A percentile compares a stretch with the other conserved stretches of the same genome.
These are phyloP conservation scores for Cercospora sp. DNA, from an alignment of 2,329 filamentous ascomycete genomes.

Conservation along the genomic window DNA sequence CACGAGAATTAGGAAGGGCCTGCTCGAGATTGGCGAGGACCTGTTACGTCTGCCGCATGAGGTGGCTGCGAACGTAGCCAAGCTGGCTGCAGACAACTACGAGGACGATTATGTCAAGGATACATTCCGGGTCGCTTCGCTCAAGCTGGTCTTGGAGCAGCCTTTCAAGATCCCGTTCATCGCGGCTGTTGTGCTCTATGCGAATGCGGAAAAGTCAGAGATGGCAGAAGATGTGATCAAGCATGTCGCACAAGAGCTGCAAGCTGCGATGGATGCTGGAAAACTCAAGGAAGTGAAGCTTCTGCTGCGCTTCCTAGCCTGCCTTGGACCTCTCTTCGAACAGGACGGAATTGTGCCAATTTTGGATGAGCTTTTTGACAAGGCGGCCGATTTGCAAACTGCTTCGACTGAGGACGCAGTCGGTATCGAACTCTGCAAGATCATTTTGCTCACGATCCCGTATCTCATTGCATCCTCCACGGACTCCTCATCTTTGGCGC, in stretches of 20 bases:
- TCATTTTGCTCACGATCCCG: slow-evolving; percentile 90
- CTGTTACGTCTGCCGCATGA: slow-evolving; percentile 76
- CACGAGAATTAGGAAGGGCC: slow-evolving; percentile 72
- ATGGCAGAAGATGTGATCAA: slow-evolving; percentile 70
- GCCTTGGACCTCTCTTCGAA: slow-evolving; percentile 75
- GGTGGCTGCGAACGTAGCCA: slow-evolving; percentile 72
- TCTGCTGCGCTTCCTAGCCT: slow-evolving; percentile 83
- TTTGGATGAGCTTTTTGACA: slow-evolving; percentile 83
- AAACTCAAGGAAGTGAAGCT: slow-evolving; percentile 92
- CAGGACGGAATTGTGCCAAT: slow-evolving; percentile 83
- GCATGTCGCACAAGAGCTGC: slow-evolving; percentile 61
- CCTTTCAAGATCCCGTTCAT: slow-evolving; percentile 97
- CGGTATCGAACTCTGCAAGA: slow-evolving; percentile 86
- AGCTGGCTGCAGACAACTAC: slow-evolving; percentile 75
- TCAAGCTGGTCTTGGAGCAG: slow-evolving; percentile 84
- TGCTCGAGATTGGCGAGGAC: slow-evolving; percentile 79
- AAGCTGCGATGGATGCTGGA: slow-evolving; percentile 68
- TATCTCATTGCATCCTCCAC: slow-evolving; percentile 74
- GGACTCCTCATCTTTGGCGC: slow-evolving; percentile 63
- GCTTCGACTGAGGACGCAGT: slow-evolving; percentile 84
- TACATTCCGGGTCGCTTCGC: slow-evolving; percentile 69
- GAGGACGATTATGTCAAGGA: slow-evolving; percentile 78
- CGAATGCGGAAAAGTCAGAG: slow-evolving; percentile 76
- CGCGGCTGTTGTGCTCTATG: slow-evolving; percentile 75
- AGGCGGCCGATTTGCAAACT: slow-evolving; percentile 90